Evolutionary conservation across 768 basidiomycete genomes (phyloP), one percentile per base, ranked within the genome.

Genomic region (Collybia sp.): DNA sequence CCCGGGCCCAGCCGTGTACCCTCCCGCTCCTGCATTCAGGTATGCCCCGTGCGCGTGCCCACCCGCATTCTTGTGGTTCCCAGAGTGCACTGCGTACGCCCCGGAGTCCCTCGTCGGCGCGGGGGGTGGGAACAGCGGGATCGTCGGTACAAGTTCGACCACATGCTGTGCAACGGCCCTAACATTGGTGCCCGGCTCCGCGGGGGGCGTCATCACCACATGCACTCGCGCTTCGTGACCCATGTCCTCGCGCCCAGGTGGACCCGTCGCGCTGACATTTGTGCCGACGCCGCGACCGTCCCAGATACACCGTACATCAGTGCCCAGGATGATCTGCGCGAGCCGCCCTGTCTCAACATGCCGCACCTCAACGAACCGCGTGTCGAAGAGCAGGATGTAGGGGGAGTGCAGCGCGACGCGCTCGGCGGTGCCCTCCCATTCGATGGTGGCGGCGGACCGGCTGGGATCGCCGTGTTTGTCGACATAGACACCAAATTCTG

Each of bases 371-470:
- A 97, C 90, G 68, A 97, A 95, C 3, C 90, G 85, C 11, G 81
- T 73, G 61, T 95, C 93, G 65, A 96, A 92, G 38, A 94, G 79
- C 38, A 95, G 76, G 37, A 98, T 74, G 61, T 93, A 94, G 0
- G 93, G 94, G 37, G 84, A 80, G 58, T 95, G 93, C 64, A 90
- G 83, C 1, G 93, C 93, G 11, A 92, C 89, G 30, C 84, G 85
- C 57, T 95, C 92, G 2, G 92, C 92, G 0, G 84, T 87, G 25
- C 76, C 93, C 65, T 99, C 95, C 93, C 93, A 99, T 61, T 99
- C 95, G 44, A 97, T 88, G 1, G 86, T 82, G 32, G 79, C 80
- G 16, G 77, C 70, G 1, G 73, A 63, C 18, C 90, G 83, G 58
- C 83, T 88, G 1, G 91, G 93, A 43, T 88, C 85, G 33, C 95